A percentile compares a stretch with the other conserved stretches of the same genome.
Evolutionary conservation across 176 grass and related monocot genomes (phyloP).

Genomic region (Paspalum notatum): DNA sequence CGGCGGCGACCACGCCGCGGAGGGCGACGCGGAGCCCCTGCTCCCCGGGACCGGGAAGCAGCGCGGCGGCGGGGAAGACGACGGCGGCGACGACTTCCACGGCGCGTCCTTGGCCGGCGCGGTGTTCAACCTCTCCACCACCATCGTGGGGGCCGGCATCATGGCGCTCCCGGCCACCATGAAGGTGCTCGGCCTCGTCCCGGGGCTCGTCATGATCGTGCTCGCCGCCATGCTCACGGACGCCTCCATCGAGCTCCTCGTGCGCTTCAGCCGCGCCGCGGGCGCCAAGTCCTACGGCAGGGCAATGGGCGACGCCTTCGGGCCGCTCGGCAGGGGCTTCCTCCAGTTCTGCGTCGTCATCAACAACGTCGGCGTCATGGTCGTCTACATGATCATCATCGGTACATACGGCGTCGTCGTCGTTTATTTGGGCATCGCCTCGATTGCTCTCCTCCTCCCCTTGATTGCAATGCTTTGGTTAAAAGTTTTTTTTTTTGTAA

Average conservation of each 20-base stretch:
- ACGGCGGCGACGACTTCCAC: constrained; percentile 49
- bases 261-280: constrained; percentile 69
- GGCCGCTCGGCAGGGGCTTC: constrained; percentile 55
- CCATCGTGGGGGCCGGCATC: constrained; percentile 90
- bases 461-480: neutral
- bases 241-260: constrained; percentile 79
- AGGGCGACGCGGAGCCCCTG: constrained; percentile 56
- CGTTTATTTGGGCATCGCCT: neutral
- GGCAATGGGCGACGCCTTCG: constrained; percentile 88
- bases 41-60: constrained; percentile 53
- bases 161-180: constrained; percentile 97
- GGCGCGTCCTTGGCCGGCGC: constrained; percentile 74
- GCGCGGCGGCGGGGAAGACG: constrained; percentile 14
- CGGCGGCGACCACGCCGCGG: constrained; percentile 43
- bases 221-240: constrained; percentile 83
- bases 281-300: constrained; percentile 64
- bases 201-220: constrained; percentile 67
- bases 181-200: constrained; percentile 82
- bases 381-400: constrained; percentile 99
- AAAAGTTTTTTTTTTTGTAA: neutral
- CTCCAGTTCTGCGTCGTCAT: constrained; percentile 79
- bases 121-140: constrained; percentile 95
- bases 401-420: constrained; percentile 39
- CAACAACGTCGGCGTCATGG: constrained; percentile 88
- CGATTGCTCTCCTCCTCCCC: too few relatives aligned